Conservation (phyloP, 2,329 filamentous ascomycete genomes). For the Iodosphaeria phyllophila region DNA sequence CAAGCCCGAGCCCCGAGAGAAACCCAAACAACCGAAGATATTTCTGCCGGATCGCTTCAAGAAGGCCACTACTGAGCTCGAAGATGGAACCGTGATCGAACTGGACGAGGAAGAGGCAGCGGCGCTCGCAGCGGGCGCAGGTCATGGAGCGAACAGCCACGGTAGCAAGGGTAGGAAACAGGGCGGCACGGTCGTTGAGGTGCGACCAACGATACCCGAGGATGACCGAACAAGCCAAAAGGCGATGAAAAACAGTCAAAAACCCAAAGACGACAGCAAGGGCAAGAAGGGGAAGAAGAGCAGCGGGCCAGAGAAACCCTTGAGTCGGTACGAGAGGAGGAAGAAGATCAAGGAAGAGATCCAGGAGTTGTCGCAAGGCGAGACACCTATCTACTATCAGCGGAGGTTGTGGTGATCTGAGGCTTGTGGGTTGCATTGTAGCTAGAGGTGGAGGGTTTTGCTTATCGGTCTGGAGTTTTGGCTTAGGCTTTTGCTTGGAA, state of each 20-base stretch:
- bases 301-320: conserved; percentile 23
- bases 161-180: conserved; percentile 1
- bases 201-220: conserved; percentile 15
- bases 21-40: conserved; percentile 26
- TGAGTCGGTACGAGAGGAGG: conserved; percentile 33
- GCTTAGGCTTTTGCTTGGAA: no score
- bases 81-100: conserved; percentile 24
- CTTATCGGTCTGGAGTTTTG: no score
- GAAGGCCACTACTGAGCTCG: conserved; percentile 23
- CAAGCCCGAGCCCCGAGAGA: conserved; percentile 25
- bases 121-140: background rate
- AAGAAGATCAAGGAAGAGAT: conserved; percentile 40
- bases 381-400: conserved; percentile 31
- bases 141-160: conserved; percentile 1
- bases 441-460: no score
- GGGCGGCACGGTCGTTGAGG: conserved; percentile 16
- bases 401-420: conserved; percentile 34
- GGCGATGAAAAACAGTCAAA: no score
- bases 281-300: conserved; percentile 9
- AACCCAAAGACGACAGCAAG: conserved; percentile 11
- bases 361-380: conserved; percentile 22
- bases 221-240: conserved; percentile 5
- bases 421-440: background rate
- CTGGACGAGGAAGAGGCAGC: conserved; percentile 18
- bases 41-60: conserved; percentile 32